These are phyloP conservation scores for Eutrema salsugineum DNA, from an alignment of 441 rosid genomes.

Conservation along the genomic window DNA sequence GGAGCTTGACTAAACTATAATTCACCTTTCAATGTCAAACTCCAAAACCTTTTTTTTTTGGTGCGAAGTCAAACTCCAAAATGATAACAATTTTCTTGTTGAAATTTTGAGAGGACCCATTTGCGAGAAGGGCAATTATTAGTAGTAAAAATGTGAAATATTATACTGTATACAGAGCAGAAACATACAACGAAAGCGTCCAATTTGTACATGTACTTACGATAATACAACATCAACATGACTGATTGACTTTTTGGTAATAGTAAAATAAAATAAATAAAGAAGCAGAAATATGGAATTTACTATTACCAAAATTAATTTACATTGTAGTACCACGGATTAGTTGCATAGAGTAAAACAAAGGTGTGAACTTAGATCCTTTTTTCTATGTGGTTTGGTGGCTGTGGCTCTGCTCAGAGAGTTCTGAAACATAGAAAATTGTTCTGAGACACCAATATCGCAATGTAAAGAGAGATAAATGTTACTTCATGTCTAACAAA, in stretches of 20 bases:
- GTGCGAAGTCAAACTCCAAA: neutral
- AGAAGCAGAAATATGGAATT: neutral
- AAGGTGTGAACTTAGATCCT: slow-evolving; percentile 25
- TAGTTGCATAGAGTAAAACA: slow-evolving; percentile 20
- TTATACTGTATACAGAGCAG: slow-evolving; percentile 4
- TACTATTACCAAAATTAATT: neutral
- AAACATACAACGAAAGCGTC: slow-evolving; percentile 18
- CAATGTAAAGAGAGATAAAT: neutral
- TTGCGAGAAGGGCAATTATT: slow-evolving; percentile 2
- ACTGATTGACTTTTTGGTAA: slow-evolving; percentile 23
- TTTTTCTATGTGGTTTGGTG: slow-evolving; percentile 15
- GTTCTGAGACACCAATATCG: neutral
- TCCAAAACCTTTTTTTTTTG: too few relatives aligned
- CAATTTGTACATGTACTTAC: slow-evolving; percentile 24
- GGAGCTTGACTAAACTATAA: neutral
- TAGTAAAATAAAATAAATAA: neutral
- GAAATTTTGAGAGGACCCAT: neutral
- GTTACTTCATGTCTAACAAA: too few relatives aligned
- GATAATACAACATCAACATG: neutral
- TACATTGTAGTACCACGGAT: slow-evolving; percentile 14
- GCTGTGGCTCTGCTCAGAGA: slow-evolving; percentile 18
- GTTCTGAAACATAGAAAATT: slow-evolving; percentile 11
- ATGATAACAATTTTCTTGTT: neutral
- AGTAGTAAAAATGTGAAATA: neutral
- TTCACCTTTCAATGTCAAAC: neutral